Evolutionary conservation across 768 basidiomycete genomes (phyloP), one percentile per base, ranked within the genome.

Genomic region (Astraeus odoratus): DNA sequence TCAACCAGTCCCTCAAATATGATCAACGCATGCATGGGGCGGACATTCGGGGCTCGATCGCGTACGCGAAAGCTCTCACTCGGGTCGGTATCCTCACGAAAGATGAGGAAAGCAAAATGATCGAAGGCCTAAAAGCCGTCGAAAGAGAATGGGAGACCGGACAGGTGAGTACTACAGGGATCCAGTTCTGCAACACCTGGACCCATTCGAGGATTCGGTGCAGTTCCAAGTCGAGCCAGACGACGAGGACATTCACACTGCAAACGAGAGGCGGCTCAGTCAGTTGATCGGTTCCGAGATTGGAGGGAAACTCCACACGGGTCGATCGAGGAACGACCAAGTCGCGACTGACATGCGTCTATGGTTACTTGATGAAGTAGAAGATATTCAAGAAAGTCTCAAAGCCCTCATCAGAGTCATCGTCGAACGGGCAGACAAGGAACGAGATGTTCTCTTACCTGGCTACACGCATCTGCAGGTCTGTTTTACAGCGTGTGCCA

Each of bases 401-500:
- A 82, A 82, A 59, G 85, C 73, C 4, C 75, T 98, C 16, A 75
- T 99, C 43, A 78, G 76, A 27, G 92, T 97, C 53, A 83, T 98
- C 72, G 83, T 88, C 12, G 88, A 91, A 56, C 78, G 95, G 33
- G 94, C 96, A 4, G 91, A 96, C 63, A 84, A 85, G 63, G 96
- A 98, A 66, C 86, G 89, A 53, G 86, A 93, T 49, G 76, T 85
- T 42, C 67, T 98, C 36, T 75, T 98, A 57, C 96, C 96, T 13
- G 96, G 96, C 5, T 99, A 98, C 65, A 99, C 96, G 0, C 96
- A 99, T 69, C 74, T 99, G 30, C 94, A 97, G 77, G 94, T 90
- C 57, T 40, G 70, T 53, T 26, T 8, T 1, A 12, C 19, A 7
- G 29, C 15, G 8, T 19, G 19, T 18, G 3, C 25, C 19, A 13